Evolutionary conservation across 306 rosid genomes (phyloP), one percentile per base, ranked within the genome.

Genomic region (Lathyrus oleraceus): DNA sequence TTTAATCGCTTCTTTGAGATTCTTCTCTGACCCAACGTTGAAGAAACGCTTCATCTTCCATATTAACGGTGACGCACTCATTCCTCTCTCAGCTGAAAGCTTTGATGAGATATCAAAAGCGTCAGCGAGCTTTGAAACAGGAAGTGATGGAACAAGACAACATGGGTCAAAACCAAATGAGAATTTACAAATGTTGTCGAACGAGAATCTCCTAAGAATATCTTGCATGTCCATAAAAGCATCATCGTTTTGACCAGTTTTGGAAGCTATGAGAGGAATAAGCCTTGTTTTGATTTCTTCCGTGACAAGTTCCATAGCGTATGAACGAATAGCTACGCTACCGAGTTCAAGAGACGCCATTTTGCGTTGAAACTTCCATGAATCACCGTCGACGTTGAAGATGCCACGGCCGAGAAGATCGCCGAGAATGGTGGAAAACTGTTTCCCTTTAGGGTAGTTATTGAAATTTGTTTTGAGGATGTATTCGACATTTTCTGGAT

Each of bases 121-220:
- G 0, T 20, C 68, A 0, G 96, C 90, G n/a, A 90, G 70, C 1
- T 59, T 20, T 0, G 97, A 87, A 0, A 73, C 52, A 0, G 96
- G 96, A 2, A 90, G 61, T 0, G 84, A 78, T 0, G 74, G 43
- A 0, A 39, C 19, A 20, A 90, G 86, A 54, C 97, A 85, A 0
- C 78, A 86, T 0, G 95, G 97, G 88, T 94, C 99, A n/a, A 87
- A 23, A 0, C 98, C 96, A 39, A 92, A 92, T 0, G 96, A 90
- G 75, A 92, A 90, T 11, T 44, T 68, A 28, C 87, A 86, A 5
- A 89, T 92, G 60, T 69, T 85, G 67, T 87, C 96, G 57, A 94
- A 94, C 0, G 97, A 90, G 67, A 91, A 91, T 1, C 96, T 52
- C 2, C 88, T 73, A 0, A 94, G 61, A 0, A 94, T 71, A 66